Conservation (phyloP, 176 grass and related monocot species). For the Saccharum spontaneum region DNA sequence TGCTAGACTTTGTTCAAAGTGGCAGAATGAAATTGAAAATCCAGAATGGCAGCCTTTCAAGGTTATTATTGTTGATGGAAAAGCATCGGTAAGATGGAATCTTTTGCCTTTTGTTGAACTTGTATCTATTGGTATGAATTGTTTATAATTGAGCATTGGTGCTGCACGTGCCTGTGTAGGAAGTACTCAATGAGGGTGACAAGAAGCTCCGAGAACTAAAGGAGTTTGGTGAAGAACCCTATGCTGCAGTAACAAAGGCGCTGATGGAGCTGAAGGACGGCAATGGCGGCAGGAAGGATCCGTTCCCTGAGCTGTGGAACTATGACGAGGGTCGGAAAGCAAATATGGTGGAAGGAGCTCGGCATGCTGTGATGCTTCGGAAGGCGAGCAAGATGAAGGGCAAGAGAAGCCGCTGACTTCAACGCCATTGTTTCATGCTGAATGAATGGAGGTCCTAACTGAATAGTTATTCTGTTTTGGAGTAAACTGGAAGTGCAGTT, state of each 20-base stretch:
- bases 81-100: conserved; percentile 38
- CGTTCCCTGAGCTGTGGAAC: conserved; percentile 64
- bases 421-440: background rate
- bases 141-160: conserved; percentile 1
- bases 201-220: conserved; percentile 50
- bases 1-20: conserved; percentile 43
- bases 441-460: background rate
- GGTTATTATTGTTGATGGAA: conserved; percentile 35
- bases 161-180: conserved; percentile 33
- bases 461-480: background rate
- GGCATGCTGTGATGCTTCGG: conserved; percentile 32
- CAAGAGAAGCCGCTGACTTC: conserved; percentile 39
- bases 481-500: background rate
- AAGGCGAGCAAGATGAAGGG: background rate
- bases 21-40: conserved; percentile 72
- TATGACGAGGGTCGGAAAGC: conserved; percentile 43
- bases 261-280: conserved; percentile 50
- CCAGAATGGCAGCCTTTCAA: conserved; percentile 68
- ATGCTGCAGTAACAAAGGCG: conserved; percentile 46
- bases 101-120: background rate
- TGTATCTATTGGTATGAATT: background rate
- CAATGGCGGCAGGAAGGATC: conserved; percentile 19
- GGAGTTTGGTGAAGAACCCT: conserved; percentile 42
- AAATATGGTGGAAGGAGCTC: conserved; percentile 36
- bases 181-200: conserved; percentile 62